Evolutionary conservation across 768 basidiomycete species (phyloP).

Genomic region (Trametes coccinea): DNA sequence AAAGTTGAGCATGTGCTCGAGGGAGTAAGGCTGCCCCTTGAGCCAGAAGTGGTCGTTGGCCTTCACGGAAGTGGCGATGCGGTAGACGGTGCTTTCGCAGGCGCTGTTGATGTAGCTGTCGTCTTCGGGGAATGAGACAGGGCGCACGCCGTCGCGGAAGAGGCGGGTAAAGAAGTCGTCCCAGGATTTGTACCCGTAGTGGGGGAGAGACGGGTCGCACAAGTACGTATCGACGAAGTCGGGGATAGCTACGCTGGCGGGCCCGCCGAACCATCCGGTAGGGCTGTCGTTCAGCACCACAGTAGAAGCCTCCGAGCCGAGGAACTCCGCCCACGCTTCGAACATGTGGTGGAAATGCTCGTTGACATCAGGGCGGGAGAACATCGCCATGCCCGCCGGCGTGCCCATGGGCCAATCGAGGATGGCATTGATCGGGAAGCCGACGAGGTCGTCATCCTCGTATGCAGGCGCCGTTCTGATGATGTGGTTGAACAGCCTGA

Average conservation of each 20-base stretch:
- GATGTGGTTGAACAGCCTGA: constrained; percentile 44
- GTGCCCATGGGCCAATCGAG: constrained; percentile 47
- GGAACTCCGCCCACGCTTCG: constrained; percentile 49
- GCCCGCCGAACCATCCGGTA: constrained; percentile 51
- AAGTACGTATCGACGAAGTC: constrained; percentile 34
- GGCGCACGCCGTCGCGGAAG: constrained; percentile 27
- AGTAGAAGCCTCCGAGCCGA: constrained; percentile 44
- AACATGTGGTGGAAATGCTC: constrained; percentile 48
- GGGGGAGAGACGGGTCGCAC: constrained; percentile 34
- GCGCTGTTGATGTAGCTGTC: constrained; percentile 43
- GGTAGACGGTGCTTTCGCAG: constrained; percentile 55
- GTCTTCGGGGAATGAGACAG: constrained; percentile 5
- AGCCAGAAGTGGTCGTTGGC: constrained; percentile 55
- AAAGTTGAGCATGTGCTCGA: constrained; percentile 51
- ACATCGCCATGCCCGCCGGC: constrained; percentile 32
- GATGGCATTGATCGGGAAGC: constrained; percentile 49
- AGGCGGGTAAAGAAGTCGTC: constrained; percentile 43
- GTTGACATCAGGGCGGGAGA: constrained; percentile 49
- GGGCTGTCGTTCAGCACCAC: constrained; percentile 40
- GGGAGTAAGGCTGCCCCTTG: constrained; percentile 63
- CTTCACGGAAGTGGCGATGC: constrained; percentile 41
- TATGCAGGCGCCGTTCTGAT: constrained; percentile 43
- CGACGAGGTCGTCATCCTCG: constrained; percentile 43
- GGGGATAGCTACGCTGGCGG: constrained; percentile 31
- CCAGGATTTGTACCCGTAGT: constrained; percentile 34